A percentile compares a stretch with the other conserved stretches of the same genome.
Evolutionary conservation across 495 filamentous ascomycete genomes (phyloP).

Genomic region (Hypomontagnella monticulosa): DNA sequence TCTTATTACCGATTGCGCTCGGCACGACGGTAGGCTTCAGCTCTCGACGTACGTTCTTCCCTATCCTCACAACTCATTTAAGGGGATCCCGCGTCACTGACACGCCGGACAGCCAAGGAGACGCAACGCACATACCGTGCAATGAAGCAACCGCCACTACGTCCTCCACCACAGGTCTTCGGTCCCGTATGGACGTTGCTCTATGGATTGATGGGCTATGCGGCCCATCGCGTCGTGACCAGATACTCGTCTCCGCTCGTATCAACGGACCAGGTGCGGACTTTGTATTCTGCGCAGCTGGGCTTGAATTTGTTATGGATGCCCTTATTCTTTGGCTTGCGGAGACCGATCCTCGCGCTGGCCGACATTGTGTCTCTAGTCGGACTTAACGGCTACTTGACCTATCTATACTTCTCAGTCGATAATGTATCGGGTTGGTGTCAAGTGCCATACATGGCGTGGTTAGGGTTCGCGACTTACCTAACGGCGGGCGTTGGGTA

Average conservation of each 20-base stretch:
- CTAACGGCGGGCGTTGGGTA: slow-evolving; percentile 75
- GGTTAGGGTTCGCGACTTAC: slow-evolving; percentile 88
- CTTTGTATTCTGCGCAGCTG: slow-evolving; percentile 85
- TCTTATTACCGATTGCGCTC: slow-evolving; percentile 72
- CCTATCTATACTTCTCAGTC: slow-evolving; percentile 76
- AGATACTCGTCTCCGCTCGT: slow-evolving; percentile 41
- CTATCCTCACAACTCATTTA: neutral
- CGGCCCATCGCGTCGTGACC: slow-evolving; percentile 72
- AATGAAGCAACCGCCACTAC: slow-evolving; percentile 80
- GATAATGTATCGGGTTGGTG: slow-evolving; percentile 77
- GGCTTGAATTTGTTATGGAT: slow-evolving; percentile 88
- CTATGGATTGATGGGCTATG: slow-evolving; percentile 90
- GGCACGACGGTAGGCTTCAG: slow-evolving; percentile 72
- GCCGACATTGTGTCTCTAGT: slow-evolving; percentile 77
- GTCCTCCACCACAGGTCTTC: slow-evolving; percentile 82
- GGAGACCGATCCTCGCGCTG: slow-evolving; percentile 75
- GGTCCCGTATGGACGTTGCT: slow-evolving; percentile 86
- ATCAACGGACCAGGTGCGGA: slow-evolving; percentile 48
- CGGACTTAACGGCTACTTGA: slow-evolving; percentile 73
- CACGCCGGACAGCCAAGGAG: slow-evolving; percentile 54
- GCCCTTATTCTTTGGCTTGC: slow-evolving; percentile 86
- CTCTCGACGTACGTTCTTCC: slow-evolving; percentile 60
- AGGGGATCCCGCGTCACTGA: neutral
- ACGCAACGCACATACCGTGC: slow-evolving; percentile 70
- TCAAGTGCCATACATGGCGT: slow-evolving; percentile 80